phyloP scores from a whole-genome alignment of 1,284 basidiomycete genomes.

The Cryptococcus floricola region DNA sequence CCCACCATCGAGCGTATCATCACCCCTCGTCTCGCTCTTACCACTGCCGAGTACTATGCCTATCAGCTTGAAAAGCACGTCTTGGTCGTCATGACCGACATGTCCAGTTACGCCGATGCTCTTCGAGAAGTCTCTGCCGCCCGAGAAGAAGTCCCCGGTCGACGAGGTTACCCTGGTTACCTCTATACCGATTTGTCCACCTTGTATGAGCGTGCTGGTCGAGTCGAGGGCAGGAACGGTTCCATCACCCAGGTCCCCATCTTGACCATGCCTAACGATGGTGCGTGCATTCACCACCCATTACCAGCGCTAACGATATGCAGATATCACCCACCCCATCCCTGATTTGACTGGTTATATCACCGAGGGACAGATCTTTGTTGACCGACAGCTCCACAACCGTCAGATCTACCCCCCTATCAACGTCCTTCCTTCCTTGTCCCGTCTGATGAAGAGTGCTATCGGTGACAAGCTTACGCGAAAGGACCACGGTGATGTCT shows the following conservation, averaged over 20 bases:
- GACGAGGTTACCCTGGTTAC: constrained; percentile 91
- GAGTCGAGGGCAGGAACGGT: constrained; percentile 95
- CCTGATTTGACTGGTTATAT: constrained; percentile 99
- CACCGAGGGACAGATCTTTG: constrained; percentile 97
- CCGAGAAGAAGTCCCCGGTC: constrained; percentile 98
- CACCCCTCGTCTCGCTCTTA: constrained; percentile 94
- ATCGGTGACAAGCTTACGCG: constrained; percentile 96
- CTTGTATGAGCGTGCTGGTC: constrained; percentile 98
- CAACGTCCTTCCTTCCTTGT: constrained; percentile 97
- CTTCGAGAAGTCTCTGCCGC: constrained; percentile 98
- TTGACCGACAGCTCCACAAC: constrained; percentile 67
- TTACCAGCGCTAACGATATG: constrained; percentile 7
- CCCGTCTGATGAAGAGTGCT: constrained; percentile 99
- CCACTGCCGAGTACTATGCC: constrained; percentile 98
- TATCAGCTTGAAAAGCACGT: constrained; percentile 99
- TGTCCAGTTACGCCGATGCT: constrained; percentile 88
- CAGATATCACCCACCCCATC: constrained; percentile 99
- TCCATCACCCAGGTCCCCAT: constrained; percentile 99
- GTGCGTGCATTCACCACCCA: constrained; percentile 52
- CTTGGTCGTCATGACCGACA: constrained; percentile 96
- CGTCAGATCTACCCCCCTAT: constrained; percentile 99
- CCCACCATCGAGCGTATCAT: constrained; percentile 99
- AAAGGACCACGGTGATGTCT: constrained; percentile 98
- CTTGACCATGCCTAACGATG: constrained; percentile 99
- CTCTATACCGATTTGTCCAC: constrained; percentile 94